phyloP scores from a whole-genome alignment of 306 rosid species.

The Crotalaria pallida region DNA sequence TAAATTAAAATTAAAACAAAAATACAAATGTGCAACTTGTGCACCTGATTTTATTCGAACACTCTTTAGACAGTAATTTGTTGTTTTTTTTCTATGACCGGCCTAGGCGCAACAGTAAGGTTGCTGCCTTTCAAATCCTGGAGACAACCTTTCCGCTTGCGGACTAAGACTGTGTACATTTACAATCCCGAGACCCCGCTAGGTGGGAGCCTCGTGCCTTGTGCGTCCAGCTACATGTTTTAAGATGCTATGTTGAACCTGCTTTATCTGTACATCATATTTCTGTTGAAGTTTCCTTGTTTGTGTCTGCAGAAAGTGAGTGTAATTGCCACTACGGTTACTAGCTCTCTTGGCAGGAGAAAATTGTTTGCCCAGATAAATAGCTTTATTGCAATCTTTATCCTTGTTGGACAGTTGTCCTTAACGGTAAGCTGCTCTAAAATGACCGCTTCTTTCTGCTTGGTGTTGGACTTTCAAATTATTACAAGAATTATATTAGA shows the following conservation, averaged over 20 bases:
- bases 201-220: too few species aligned
- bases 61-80: background rate
- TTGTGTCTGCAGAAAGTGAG: constrained; percentile 68
- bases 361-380: constrained; percentile 73
- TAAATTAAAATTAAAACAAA: background rate
- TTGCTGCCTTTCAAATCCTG: too few species aligned
- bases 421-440: constrained; percentile 57
- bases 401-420: constrained; percentile 87
- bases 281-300: constrained; percentile 19
- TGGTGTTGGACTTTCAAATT: background rate
- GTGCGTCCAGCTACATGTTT: background rate
- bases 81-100: background rate
- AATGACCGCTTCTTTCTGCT: background rate
- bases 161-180: too few species aligned
- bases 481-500: too few species aligned
- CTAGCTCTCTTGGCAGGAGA: constrained; percentile 80
- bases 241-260: background rate
- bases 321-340: constrained; percentile 71
- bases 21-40: background rate
- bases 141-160: too few species aligned
- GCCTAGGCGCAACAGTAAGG: too few species aligned
- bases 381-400: constrained; percentile 87
- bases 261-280: background rate
- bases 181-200: too few species aligned
- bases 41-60: background rate